Evolutionary conservation across 1,284 basidiomycete species (phyloP).

Genomic region (Cutaneotrichosporon sp.): DNA sequence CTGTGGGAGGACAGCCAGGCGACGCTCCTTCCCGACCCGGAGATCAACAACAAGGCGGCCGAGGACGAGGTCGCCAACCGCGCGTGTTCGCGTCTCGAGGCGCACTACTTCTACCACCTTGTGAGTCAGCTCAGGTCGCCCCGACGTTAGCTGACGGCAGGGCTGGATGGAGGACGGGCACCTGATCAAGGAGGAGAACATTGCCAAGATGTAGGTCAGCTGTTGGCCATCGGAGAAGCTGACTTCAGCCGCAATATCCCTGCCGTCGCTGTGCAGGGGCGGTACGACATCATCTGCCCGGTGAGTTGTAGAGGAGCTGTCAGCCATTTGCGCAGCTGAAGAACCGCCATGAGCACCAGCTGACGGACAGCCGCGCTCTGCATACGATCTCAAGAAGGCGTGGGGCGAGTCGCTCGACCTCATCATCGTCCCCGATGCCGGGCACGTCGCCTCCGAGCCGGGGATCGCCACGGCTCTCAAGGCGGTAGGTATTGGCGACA

Average conservation of each 20-base stretch:
- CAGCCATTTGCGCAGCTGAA: background rate
- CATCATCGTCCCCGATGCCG: conserved; percentile 81
- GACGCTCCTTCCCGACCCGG: conserved; percentile 70
- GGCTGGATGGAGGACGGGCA: conserved; percentile 87
- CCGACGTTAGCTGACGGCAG: conserved; percentile 3
- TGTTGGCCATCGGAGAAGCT: background rate
- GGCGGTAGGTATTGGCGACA: conserved; percentile 33
- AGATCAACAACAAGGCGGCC: conserved; percentile 66
- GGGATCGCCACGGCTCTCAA: conserved; percentile 57
- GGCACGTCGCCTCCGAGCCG: conserved; percentile 79
- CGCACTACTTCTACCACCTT: conserved; percentile 84
- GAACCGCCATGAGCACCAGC: background rate
- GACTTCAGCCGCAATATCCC: conserved; percentile 68
- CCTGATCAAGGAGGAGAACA: conserved; percentile 74
- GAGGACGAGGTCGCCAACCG: conserved; percentile 66
- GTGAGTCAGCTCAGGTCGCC: conserved; percentile 48
- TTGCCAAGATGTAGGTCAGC: conserved; percentile 71
- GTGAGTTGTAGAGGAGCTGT: conserved; percentile 27
- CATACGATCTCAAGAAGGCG: conserved; percentile 73
- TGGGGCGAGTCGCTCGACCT: conserved; percentile 73
- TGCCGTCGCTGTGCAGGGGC: conserved; percentile 78
- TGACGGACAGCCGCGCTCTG: conserved; percentile 38
- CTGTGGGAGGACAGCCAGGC: conserved; percentile 90
- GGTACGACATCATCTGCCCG: conserved; percentile 57
- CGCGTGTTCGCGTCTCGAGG: conserved; percentile 85